These are phyloP conservation scores for Aquilaria malaccensis DNA, from an alignment of 345 rosid species.

Conservation along the genomic window DNA sequence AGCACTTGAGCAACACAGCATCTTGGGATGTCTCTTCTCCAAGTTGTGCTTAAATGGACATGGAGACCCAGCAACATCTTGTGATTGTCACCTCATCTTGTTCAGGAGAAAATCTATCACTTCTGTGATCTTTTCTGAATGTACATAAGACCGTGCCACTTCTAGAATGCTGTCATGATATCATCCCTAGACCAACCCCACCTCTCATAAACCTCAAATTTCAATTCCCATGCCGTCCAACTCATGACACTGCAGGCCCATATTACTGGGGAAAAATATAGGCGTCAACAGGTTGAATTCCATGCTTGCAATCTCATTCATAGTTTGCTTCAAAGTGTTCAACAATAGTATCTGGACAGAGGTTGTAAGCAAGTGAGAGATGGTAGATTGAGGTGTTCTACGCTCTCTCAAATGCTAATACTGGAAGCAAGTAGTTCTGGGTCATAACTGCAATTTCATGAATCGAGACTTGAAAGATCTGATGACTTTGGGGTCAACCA, in stretches of 20 bases:
- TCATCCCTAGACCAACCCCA: constrained; percentile 28
- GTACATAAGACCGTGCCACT: constrained; percentile 18
- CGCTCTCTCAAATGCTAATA: no score
- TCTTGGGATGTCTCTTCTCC: constrained; percentile 27
- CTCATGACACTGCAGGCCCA: neutral
- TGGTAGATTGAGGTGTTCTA: no score
- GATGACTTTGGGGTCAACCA: neutral
- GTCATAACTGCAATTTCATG: no score
- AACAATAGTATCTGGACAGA: no score
- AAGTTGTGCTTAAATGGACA: constrained; percentile 14
- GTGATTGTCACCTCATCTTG: constrained; percentile 22
- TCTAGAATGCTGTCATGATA: constrained; percentile 20
- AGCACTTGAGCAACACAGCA: constrained; percentile 24
- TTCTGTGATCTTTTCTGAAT: constrained; percentile 23
- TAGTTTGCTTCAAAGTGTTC: neutral
- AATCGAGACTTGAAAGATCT: no score
- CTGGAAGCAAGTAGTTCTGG: no score
- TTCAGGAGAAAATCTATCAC: constrained; percentile 19
- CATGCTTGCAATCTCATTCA: constrained; percentile 15
- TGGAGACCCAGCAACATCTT: constrained; percentile 13
- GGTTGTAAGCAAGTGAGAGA: no score
- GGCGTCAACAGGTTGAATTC: constrained; percentile 25
- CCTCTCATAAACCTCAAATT: constrained; percentile 12
- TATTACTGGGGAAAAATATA: constrained; percentile 25
- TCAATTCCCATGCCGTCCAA: constrained; percentile 12